A percentile compares a stretch with the other conserved stretches of the same genome.
These are phyloP conservation scores for Pyrenula massariospora DNA, from an alignment of 495 filamentous ascomycete species.

Conservation along the genomic window DNA sequence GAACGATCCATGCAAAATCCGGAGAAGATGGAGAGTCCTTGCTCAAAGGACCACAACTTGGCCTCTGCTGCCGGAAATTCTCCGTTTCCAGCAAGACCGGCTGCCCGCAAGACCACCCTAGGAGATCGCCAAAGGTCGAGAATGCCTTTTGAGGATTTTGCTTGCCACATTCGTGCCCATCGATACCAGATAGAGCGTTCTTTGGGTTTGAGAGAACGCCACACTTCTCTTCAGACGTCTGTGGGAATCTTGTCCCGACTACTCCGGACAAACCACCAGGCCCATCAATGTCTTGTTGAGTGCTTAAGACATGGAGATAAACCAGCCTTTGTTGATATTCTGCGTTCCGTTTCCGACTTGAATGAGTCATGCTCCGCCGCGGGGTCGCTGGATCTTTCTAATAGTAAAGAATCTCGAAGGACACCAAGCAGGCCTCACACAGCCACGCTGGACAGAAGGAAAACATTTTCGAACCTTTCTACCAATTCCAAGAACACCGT, in stretches of 20 bases:
- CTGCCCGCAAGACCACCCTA: not conserved
- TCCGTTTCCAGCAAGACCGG: not conserved
- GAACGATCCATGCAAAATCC: not conserved
- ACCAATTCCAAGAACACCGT: conserved; percentile 61
- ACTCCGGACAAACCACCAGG: conserved; percentile 62
- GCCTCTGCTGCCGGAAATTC: not conserved
- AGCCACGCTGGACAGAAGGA: conserved; percentile 16
- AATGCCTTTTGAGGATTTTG: conserved; percentile 33
- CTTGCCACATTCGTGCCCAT: conserved; percentile 26
- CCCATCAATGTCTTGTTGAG: conserved; percentile 76
- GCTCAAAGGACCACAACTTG: not conserved
- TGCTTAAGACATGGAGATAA: conserved; percentile 84
- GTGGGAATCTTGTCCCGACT: conserved; percentile 72
- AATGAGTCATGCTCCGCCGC: conserved; percentile 71
- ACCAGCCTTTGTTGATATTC: conserved; percentile 72
- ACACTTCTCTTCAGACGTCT: conserved; percentile 40
- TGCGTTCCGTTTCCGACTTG: conserved; percentile 81
- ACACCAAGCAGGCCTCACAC: conserved; percentile 18
- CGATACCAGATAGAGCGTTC: conserved; percentile 11
- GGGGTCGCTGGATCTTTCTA: conserved; percentile 25
- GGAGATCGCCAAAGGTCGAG: conserved; percentile 3
- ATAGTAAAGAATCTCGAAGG: conserved; percentile 30
- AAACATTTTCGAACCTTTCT: conserved; percentile 39
- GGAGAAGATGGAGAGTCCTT: not conserved
- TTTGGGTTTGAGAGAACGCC: conserved; percentile 1